Evolutionary conservation across 2,329 filamentous ascomycete genomes (phyloP).

Genomic region (Colletotrichum godetiae): DNA sequence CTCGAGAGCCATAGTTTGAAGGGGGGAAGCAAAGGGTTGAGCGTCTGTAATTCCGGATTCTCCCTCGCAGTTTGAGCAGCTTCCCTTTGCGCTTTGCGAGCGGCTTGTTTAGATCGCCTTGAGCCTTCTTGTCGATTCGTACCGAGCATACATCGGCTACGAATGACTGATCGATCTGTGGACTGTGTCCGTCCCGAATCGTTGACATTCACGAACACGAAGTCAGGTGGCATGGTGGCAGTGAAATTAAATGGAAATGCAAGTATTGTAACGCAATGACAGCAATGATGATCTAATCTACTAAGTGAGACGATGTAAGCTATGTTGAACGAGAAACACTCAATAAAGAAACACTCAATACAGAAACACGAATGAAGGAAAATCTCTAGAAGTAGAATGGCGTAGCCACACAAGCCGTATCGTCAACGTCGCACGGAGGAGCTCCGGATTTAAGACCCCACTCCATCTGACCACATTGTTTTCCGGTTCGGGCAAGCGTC

Average conservation of each 20-base stretch:
- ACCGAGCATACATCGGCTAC: constrained; percentile 15
- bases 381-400: neutral
- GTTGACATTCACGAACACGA: neutral
- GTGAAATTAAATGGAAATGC: neutral
- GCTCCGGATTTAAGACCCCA: neutral
- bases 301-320: neutral
- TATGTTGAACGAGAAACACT: neutral
- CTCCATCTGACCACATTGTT: neutral
- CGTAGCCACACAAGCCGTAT: neutral
- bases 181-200: neutral
- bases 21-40: neutral
- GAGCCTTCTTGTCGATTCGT: constrained; percentile 7
- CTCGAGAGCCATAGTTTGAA: neutral
- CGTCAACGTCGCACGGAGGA: neutral
- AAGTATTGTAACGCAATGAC: neutral
- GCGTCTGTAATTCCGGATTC: neutral
- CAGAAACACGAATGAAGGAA: neutral
- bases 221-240: neutral
- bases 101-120: neutral
- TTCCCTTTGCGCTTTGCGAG: neutral
- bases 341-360: neutral
- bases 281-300: neutral
- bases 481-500: neutral
- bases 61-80: neutral
- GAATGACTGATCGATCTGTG: constrained; percentile 11